Conservation (phyloP, 768 basidiomycete species). For the Amanita subjunquillea region DNA sequence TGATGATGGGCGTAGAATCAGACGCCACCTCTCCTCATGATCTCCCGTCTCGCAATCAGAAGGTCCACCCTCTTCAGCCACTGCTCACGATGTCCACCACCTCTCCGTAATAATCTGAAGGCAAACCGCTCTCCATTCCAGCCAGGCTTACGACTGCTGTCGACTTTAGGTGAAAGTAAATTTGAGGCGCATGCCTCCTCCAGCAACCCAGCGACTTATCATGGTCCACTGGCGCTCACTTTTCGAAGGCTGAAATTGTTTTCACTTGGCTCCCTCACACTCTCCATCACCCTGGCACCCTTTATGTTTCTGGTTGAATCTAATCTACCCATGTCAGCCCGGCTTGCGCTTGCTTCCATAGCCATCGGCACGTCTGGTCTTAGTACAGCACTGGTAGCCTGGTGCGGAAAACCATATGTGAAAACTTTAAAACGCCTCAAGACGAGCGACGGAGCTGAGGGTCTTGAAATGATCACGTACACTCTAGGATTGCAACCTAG, state of each 20-base stretch:
- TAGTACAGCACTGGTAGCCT: slow-evolving; percentile 65
- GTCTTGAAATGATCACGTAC: slow-evolving; percentile 62
- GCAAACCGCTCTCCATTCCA: neutral
- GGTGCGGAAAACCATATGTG: slow-evolving; percentile 71
- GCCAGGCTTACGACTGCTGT: neutral
- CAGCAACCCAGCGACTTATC: slow-evolving; percentile 29
- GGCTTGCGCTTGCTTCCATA: slow-evolving; percentile 54
- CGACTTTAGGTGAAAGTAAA: neutral
- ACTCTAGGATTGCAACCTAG: slow-evolving; percentile 49
- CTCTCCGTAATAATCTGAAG: neutral
- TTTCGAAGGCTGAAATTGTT: slow-evolving; percentile 77
- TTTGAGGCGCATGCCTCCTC: slow-evolving; percentile 7
- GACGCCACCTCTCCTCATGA: neutral
- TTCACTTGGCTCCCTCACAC: slow-evolving; percentile 66
- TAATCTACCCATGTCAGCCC: slow-evolving; percentile 57
- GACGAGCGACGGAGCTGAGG: slow-evolving; percentile 33
- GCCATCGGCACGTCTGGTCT: slow-evolving; percentile 65
- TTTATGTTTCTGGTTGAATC: slow-evolving; percentile 80
- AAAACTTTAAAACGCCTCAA: slow-evolving; percentile 43
- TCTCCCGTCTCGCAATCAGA: neutral
- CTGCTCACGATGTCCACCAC: neutral
- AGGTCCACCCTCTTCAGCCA: neutral
- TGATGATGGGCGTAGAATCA: slow-evolving; percentile 25
- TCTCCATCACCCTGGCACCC: slow-evolving; percentile 61
- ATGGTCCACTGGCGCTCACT: slow-evolving; percentile 61